phyloP scores from a whole-genome alignment of 495 filamentous ascomycete species.

The Aspergillus avenaceus region DNA sequence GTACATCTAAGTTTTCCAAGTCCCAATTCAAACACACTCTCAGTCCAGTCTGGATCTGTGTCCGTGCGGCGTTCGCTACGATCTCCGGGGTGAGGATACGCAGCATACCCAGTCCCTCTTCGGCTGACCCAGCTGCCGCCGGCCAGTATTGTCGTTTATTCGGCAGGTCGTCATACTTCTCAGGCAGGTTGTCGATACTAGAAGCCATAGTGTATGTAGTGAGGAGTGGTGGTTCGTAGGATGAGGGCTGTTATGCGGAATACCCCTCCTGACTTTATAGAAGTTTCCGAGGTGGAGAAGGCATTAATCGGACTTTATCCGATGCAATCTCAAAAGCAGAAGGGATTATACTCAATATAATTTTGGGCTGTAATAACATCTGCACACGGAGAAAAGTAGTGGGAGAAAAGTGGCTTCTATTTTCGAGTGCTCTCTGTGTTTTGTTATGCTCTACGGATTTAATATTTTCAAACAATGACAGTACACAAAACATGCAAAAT shows the following conservation, averaged over 20 bases:
- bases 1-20: constrained; percentile 44
- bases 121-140: constrained; percentile 34
- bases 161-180: constrained; percentile 44
- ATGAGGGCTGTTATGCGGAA: neutral
- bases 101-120: constrained; percentile 53
- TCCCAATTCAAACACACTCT: constrained; percentile 51
- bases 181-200: constrained; percentile 23
- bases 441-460: too few relatives aligned
- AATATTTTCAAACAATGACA: constrained; percentile 8
- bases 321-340: too few relatives aligned
- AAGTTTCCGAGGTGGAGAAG: neutral
- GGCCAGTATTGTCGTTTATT: constrained; percentile 49
- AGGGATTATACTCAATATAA: too few relatives aligned
- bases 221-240: neutral
- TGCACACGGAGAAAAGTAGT: too few relatives aligned
- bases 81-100: constrained; percentile 45
- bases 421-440: too few relatives aligned
- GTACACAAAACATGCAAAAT: constrained; percentile 16
- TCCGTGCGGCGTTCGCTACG: constrained; percentile 43
- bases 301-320: constrained; percentile 16
- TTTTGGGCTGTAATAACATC: too few relatives aligned
- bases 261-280: neutral
- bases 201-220: constrained; percentile 18
- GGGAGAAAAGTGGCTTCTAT: too few relatives aligned
- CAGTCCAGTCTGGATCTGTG: constrained; percentile 45